These are phyloP conservation scores for Metschnikowia santaceciliae DNA, from an alignment of 805 yeast genomes.

Conservation along the genomic window DNA sequence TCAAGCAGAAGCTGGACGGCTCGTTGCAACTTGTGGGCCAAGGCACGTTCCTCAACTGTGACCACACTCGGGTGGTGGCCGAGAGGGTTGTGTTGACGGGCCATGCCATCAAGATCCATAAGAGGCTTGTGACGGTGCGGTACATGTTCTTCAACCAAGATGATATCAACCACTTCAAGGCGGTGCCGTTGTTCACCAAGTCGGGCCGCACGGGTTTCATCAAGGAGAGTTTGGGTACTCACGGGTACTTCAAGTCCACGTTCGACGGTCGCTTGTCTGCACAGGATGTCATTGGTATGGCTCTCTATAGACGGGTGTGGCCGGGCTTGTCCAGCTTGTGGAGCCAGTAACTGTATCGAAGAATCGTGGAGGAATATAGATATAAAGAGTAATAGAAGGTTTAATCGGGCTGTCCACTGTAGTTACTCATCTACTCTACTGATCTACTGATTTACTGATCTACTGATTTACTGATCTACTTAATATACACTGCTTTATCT, in stretches of 20 bases:
- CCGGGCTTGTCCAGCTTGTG: conserved; percentile 50
- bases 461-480: no score
- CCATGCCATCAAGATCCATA: conserved; percentile 92
- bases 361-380: background rate
- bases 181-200: conserved; percentile 88
- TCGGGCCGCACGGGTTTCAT: conserved; percentile 92
- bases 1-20: conserved; percentile 47
- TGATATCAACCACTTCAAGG: conserved; percentile 85
- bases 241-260: conserved; percentile 94
- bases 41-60: conserved; percentile 85
- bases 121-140: conserved; percentile 83
- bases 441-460: no score
- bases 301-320: conserved; percentile 91
- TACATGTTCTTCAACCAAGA: conserved; percentile 95
- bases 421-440: no score
- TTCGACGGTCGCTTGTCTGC: conserved; percentile 88
- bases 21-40: conserved; percentile 73
- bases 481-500: no score
- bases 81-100: conserved; percentile 91
- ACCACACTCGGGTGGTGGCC: conserved; percentile 78
- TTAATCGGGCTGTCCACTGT: no score
- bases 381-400: background rate
- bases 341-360: conserved; percentile 9
- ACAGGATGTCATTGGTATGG: conserved; percentile 92
- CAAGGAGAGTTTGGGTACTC: conserved; percentile 95